Base-by-base conservation (phyloP, 2,329 filamentous ascomycete genomes). In the Fusarium sp. region DNA sequence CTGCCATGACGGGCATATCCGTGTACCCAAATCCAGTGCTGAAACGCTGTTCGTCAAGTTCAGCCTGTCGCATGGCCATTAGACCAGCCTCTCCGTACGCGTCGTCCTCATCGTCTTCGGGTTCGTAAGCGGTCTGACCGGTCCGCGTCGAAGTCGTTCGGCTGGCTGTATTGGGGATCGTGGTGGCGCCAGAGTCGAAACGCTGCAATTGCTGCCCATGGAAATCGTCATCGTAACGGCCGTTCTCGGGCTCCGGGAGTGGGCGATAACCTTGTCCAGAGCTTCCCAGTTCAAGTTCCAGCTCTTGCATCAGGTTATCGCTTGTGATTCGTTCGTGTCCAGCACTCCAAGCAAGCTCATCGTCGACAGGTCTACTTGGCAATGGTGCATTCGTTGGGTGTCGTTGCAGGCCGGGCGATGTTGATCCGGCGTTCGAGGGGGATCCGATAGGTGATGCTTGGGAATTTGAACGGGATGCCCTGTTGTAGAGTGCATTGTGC, bases 51-150 rank as follows among this genome's bases (percentile, higher is more conserved):
- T 90, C 89, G 64, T 97, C 92, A 78, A 94, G 88, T 66, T 97
- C 94, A 7, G 94, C 94, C 81, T 95, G 89, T 63, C 90, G 90
- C 87, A 98, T 89, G 71, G 94, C 94, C 77, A 92, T 88, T 54
- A 97, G 83, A 18, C 96, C 95, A 65, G 93, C 93, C 42, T 92
- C 90, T 22, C 92, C 95, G 79, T 98, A 95, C 0, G 92, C 90
- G 77, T 98, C 95, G 76, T 94, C 97, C 52, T 97, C 94, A 58
- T 95, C 92, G 15, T 86, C 65, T 44, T 67, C 69, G 6, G 85
- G 65, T 29, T 72, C 67, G 24, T 67, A 73, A 24, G 62, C 66
- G 16, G 69, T 70, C 40, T 63, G 58, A 5, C 68, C 68, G 34
- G 64, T 64, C n/a, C 70, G 70, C 22, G 62, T 61, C 22, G 74